Evolutionary conservation across 768 basidiomycete species (phyloP).

Genomic region (Dioszegia hungarica): DNA sequence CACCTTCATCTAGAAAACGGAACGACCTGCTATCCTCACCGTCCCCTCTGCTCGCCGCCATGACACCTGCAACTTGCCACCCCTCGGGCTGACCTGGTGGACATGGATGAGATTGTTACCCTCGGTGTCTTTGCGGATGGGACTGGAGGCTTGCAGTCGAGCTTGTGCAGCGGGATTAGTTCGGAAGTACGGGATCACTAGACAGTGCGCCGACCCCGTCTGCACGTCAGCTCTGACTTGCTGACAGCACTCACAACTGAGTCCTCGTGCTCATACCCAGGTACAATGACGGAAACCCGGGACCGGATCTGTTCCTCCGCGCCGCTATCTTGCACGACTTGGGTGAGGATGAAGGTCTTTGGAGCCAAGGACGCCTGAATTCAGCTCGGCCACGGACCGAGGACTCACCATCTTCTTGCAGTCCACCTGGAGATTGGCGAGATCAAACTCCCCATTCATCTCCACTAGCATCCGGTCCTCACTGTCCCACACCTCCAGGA

Average conservation of each 20-base stretch:
- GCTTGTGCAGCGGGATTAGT: background rate
- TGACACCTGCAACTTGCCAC: constrained; percentile 4
- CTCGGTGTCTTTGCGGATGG: background rate
- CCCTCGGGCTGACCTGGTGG: constrained; percentile 11
- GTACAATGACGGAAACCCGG: constrained; percentile 5
- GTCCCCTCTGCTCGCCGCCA: constrained; percentile 9
- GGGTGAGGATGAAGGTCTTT: constrained; percentile 11
- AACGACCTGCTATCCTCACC: constrained; percentile 16
- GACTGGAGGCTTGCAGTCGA: background rate
- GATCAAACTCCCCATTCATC: background rate
- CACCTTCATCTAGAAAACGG: no score
- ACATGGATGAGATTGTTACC: background rate
- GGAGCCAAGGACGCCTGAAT: background rate
- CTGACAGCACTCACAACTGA: constrained; percentile 5
- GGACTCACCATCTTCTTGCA: constrained; percentile 6
- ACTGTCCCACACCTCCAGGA: constrained; percentile 6
- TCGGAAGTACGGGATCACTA: constrained; percentile 16
- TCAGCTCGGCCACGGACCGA: background rate
- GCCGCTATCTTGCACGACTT: background rate
- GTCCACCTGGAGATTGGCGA: constrained; percentile 10
- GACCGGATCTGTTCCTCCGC: constrained; percentile 11
- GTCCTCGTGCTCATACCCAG: constrained; percentile 14
- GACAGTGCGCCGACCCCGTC: constrained; percentile 24
- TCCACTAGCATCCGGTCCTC: constrained; percentile 6
- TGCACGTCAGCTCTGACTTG: background rate